phyloP scores from a whole-genome alignment of 2,329 filamentous ascomycete genomes.

The Allantophomopsis cytisporea region DNA sequence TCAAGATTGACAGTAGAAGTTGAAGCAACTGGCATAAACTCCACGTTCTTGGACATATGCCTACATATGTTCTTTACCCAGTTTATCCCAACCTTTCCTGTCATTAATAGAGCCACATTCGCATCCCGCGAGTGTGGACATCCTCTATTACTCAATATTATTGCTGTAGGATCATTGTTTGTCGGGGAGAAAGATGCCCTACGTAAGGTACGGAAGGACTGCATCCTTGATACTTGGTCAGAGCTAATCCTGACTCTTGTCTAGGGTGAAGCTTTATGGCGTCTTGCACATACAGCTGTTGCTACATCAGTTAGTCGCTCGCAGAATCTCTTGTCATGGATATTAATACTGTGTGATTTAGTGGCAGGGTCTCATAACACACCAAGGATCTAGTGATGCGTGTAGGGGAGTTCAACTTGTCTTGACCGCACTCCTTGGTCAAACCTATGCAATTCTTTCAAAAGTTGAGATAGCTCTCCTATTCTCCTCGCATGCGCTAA shows the following conservation, averaged over 20 bases:
- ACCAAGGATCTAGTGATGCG: conserved; percentile 25
- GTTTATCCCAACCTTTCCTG: conserved; percentile 29
- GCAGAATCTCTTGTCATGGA: background rate
- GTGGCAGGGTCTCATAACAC: conserved; percentile 29
- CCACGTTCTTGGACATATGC: conserved; percentile 29
- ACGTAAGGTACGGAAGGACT: conserved; percentile 16
- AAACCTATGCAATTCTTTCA: conserved; percentile 27
- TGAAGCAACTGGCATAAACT: conserved; percentile 26
- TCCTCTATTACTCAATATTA: conserved; percentile 26
- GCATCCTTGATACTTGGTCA: background rate
- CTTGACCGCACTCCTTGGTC: conserved; percentile 25
- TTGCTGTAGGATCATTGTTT: conserved; percentile 30
- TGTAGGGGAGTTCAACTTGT: conserved; percentile 29
- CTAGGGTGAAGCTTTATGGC: conserved; percentile 27
- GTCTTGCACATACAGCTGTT: conserved; percentile 27
- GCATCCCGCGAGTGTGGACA: conserved; percentile 28
- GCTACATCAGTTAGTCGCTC: conserved; percentile 21
- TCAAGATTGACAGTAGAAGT: conserved; percentile 28
- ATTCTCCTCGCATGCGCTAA: too few species aligned
- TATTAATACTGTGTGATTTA: conserved; percentile 5
- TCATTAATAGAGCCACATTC: conserved; percentile 28
- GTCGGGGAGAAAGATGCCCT: conserved; percentile 27
- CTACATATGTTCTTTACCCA: conserved; percentile 31
- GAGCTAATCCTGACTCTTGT: too few species aligned
- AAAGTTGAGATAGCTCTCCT: conserved; percentile 11